Evolutionary conservation across 208 protist genomes (phyloP), one percentile per base, ranked within the genome.

Genomic region (Leishmania arabica): DNA sequence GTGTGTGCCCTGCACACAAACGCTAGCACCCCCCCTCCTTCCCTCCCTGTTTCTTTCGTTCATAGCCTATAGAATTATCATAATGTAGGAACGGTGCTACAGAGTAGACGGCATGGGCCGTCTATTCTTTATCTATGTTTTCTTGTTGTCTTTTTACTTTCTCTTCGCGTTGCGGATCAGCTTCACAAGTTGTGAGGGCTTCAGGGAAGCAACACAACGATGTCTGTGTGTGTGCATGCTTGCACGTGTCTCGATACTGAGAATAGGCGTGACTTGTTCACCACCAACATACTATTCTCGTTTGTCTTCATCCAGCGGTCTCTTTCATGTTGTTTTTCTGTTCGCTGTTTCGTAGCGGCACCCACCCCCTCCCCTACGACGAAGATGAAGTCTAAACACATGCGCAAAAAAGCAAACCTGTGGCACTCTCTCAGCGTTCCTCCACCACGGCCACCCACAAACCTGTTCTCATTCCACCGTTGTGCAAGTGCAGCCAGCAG

Each of bases 71-170:
- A 68, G 62, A 3, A 21, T 0, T 68, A 68, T 0, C 31, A 68
- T 13, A 31, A 31, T 40, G 62, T 40, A 40, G 62, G 31, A 0
- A 2, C 13, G 62, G 5, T 2, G 9, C 31, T 21, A 1, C 62
- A 42, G 3, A 7, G 1, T 49, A 72, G 17, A 42, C 4, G 68
- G 51, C 21, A 45, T 15, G 21, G 31, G 21, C 40, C 6, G 13
- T 51, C 17, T n/a, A n/a, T 47, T 58, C 76, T 62, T 37, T 74
- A 64, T 65, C 76, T 47, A 45, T 75, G 42, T 51, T 42, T 49
- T 49, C 4, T 19, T 72, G 27, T 49, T 42, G 3, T 3, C 27
- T 70, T 40, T 27, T 45, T 7, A 4, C 65, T 70, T 15, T 70
- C 17, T 45, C 31, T 15, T 70, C 21, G 24, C 0, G 27, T 1